Base-by-base conservation (phyloP, 495 filamentous ascomycete genomes). In the Poronia punctata region DNA sequence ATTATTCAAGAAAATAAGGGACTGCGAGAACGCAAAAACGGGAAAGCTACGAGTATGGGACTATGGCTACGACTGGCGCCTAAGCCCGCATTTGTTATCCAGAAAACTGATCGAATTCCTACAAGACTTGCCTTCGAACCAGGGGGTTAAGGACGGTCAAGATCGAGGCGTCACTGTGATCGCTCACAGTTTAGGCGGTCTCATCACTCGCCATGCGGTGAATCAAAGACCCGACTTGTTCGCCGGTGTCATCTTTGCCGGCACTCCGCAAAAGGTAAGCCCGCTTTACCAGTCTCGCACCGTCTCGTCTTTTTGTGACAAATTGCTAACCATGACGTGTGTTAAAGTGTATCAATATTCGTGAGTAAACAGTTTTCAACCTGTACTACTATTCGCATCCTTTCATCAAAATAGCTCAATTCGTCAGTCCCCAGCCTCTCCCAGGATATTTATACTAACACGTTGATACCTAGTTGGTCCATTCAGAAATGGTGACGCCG, bases 61-160 rank as follows among this genome's bases (percentile, higher is more conserved):
- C 46, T 98, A 92, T 51, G 88, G 92, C 21, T 98, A 95, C 54
- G 90, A 98, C 59, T 98, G 90, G 90, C 77, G 92, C 20, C 65
- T 98, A 38, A 87, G 84, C 44, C 92, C 92, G 1, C 75, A 84
- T 51, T 63, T 90, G 1, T 72, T 93, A 2, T 86, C 83, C 1
- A 65, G 69, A 7, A 74, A 74, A 35, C 63, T 98, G 5, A 74
- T 82, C 19, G 55, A 68, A 21, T 95, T 83, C 46, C 66, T 98
- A 10, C 78, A 86, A 57, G 67, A 61, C 4, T 65, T 98, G 2
- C 84, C 79, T 1, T 89, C 79, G 28, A 95, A 96, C 59, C 60
- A 72, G 17, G 65, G 72, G 1, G 64, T 55, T 10, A 54, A 65
- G 0, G 61, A 71, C 0, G 41, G 35, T 0, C 65, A 74, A 24